phyloP scores from a whole-genome alignment of 139 green algal species.

The Auxenochlorella protothecoides region DNA sequence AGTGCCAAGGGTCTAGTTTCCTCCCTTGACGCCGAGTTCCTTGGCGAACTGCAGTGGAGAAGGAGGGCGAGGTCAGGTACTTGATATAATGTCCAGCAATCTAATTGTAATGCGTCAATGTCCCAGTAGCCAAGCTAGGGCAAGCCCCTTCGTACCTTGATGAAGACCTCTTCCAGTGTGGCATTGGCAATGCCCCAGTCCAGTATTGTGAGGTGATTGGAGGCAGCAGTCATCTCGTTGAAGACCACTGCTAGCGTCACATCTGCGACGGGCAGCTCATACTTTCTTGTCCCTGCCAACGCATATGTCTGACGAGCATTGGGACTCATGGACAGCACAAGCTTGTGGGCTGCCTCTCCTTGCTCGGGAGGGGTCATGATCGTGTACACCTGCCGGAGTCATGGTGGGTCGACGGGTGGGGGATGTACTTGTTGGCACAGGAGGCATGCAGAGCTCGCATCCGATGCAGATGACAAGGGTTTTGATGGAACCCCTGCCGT shows the following conservation, averaged over 20 bases:
- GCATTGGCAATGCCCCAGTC: constrained; percentile 88
- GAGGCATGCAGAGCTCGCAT: neutral
- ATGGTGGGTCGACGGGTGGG: neutral
- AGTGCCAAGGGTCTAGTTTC: too few relatives aligned
- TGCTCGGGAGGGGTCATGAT: constrained; percentile 51
- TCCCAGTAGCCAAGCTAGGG: too few relatives aligned
- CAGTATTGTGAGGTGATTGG: constrained; percentile 37
- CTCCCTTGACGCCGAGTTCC: too few relatives aligned
- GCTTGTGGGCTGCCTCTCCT: neutral
- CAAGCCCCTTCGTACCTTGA: neutral
- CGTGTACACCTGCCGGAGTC: constrained; percentile 52
- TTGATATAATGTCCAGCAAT: too few relatives aligned
- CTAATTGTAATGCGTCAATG: too few relatives aligned
- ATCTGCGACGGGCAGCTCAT: constrained; percentile 51
- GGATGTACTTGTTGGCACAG: neutral
- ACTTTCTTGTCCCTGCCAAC: constrained; percentile 62
- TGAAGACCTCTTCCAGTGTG: constrained; percentile 84
- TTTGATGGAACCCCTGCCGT: neutral
- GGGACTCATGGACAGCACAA: neutral
- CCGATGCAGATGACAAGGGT: neutral
- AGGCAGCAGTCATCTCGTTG: constrained; percentile 35
- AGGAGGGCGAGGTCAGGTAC: too few relatives aligned
- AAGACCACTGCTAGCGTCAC: constrained; percentile 50
- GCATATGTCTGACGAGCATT: constrained; percentile 28
- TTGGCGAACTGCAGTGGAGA: too few relatives aligned